Evolutionary conservation across 2,329 filamentous ascomycete species (phyloP), one percentile per base, ranked within the genome.

Genomic region (Phyllosticta capitalensis): DNA sequence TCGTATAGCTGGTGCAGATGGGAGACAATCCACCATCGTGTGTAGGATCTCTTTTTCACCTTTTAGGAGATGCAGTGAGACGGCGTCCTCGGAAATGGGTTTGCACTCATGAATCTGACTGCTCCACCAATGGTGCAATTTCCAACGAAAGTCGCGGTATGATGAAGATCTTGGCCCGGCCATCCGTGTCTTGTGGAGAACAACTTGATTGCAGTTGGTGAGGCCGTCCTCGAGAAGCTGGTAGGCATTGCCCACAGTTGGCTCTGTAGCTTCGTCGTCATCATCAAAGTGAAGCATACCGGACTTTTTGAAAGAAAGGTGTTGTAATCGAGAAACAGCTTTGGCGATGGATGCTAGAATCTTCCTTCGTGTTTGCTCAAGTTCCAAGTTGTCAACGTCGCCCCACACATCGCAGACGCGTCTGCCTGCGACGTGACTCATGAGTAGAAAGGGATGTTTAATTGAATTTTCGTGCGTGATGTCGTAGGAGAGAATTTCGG

Each of bases 361-460:
- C 14, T 24, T 48, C 12, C 49, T 51, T 22, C 57, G 57, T 38
- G n/a, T 54, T 9, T 28, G 21, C 17, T 54, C 52, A 6, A 59
- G n/a, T 5, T 24, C 30, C 20, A 20, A 14, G 17, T 33, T 26
- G 30, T 61, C 17, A 5, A 63, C 2, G 22, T 54, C 60, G 30
- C 57, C 61, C 66, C 64, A 67, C 24, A 67, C 38, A 17, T 61
- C 21, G n/a, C 24, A 49, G 2, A 64, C 61, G 5, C 61, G 49
- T 0, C 53, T 55, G n/a, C 67, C 67, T 6, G 59, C 0, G 4
- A 67, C 14, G 45, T 56, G 56, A 21, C 56, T 62, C 64, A 65
- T 64, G 10, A 67, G 30, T 14, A 67, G 63, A 49, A 61, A 67
- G 9, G 67, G 67, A 9, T 61, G 61, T 2, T 59, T 51, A 28